Percentiles rank a stretch among this genome's conserved stretches.
These are phyloP conservation scores for Mycotypha africana DNA, from an alignment of 371 early-diverging fungal species.

Conservation along the genomic window DNA sequence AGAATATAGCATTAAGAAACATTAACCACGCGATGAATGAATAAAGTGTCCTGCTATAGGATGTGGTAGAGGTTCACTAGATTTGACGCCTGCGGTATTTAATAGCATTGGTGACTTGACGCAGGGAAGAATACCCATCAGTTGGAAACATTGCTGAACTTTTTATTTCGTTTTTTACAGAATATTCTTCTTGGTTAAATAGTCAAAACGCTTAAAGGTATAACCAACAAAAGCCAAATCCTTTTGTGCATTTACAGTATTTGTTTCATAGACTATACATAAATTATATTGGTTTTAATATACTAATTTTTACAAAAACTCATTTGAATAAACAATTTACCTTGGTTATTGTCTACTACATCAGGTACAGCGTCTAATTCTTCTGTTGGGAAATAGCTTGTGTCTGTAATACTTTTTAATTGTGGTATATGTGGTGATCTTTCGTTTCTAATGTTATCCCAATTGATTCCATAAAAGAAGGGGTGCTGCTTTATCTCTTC, in stretches of 20 bases:
- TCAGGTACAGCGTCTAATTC: slow-evolving; percentile 78
- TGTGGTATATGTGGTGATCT: slow-evolving; percentile 94
- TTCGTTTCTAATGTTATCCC: slow-evolving; percentile 79
- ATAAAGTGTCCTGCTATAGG: slow-evolving; percentile 33
- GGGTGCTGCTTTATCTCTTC: slow-evolving; percentile 91
- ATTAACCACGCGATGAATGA: too few relatives aligned
- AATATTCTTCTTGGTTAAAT: slow-evolving; percentile 73
- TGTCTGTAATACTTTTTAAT: slow-evolving; percentile 93
- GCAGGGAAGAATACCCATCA: slow-evolving; percentile 34
- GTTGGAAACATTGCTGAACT: slow-evolving; percentile 42
- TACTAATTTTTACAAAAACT: background rate
- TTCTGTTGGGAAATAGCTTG: slow-evolving; percentile 94
- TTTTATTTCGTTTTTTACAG: too few relatives aligned
- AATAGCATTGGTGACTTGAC: slow-evolving; percentile 23
- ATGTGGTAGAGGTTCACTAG: slow-evolving; percentile 36
- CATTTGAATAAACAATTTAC: too few relatives aligned
- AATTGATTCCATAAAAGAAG: slow-evolving; percentile 95
- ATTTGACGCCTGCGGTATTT: slow-evolving; percentile 42
- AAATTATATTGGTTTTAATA: background rate
- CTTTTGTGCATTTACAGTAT: slow-evolving; percentile 62
- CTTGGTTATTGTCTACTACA: slow-evolving; percentile 31
- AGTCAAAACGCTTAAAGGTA: slow-evolving; percentile 93
- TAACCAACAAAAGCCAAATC: slow-evolving; percentile 97
- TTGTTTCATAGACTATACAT: slow-evolving; percentile 23
- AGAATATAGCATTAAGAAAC: too few relatives aligned